A percentile compares a stretch with the other conserved stretches of the same genome.
Conservation (phyloP, 148 eudicot species). For the Camellia lanceoleosa region DNA sequence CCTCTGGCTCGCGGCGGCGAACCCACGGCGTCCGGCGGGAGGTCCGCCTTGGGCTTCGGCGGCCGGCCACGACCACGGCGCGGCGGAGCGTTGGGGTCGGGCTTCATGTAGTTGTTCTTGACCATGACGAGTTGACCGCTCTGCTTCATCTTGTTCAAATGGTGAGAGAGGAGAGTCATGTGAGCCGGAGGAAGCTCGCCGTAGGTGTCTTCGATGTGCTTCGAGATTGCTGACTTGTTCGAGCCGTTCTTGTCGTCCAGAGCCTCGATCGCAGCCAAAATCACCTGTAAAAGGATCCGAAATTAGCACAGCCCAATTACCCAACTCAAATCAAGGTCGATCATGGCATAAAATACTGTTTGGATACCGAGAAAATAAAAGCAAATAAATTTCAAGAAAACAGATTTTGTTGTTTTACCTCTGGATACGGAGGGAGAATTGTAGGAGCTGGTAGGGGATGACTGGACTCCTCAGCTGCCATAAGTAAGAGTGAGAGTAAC, state of each 20-base stretch:
- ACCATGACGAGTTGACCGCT: too few relatives aligned
- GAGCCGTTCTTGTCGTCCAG: background rate
- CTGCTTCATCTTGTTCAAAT: too few relatives aligned
- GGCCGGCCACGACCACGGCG: constrained; percentile 59
- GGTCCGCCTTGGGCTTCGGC: constrained; percentile 34
- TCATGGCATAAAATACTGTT: too few relatives aligned
- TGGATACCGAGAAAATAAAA: too few relatives aligned
- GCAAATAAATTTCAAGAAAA: too few relatives aligned
- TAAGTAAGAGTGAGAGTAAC: background rate
- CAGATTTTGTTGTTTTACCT: constrained; percentile 14
- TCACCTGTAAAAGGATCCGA: constrained; percentile 40
- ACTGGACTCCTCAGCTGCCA: constrained; percentile 7
- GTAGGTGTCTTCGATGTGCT: too few relatives aligned
- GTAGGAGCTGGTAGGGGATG: constrained; percentile 6
- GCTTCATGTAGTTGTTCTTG: too few relatives aligned
- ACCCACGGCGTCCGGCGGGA: constrained; percentile 14
- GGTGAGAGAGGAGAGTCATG: too few relatives aligned
- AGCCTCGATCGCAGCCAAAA: constrained; percentile 50
- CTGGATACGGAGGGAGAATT: constrained; percentile 29
- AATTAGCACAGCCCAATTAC: background rate
- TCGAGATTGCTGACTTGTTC: too few relatives aligned
- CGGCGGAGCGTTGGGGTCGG: constrained; percentile 29
- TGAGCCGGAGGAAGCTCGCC: too few relatives aligned
- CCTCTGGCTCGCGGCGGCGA: constrained; percentile 43
- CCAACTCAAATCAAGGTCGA: too few relatives aligned